These are phyloP conservation scores for Cylindrotheca fusiformis DNA, from an alignment of 108 stramenopile genomes.

Conservation along the genomic window DNA sequence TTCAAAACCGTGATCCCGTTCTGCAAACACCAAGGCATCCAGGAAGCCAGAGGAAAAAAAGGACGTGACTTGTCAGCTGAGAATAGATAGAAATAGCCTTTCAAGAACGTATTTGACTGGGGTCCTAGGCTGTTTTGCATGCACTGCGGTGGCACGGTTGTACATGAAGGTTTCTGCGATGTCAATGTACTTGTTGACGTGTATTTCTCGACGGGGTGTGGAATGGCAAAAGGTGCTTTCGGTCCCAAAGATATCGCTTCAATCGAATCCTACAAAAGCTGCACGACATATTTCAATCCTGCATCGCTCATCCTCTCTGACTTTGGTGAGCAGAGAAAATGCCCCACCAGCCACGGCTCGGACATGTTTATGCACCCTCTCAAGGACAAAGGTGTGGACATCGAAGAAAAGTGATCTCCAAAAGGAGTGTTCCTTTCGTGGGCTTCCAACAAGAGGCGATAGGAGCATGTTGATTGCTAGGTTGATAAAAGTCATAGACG, in stretches of 20 bases:
- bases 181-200: background rate
- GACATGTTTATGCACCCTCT: background rate
- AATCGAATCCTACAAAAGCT: background rate
- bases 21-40: too few species aligned
- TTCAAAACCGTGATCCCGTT: too few species aligned
- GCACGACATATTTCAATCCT: background rate
- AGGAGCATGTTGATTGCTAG: conserved; percentile 1
- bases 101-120: too few species aligned
- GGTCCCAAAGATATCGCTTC: background rate
- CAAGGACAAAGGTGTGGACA: background rate
- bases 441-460: conserved; percentile 11
- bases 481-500: conserved; percentile 6
- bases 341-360: background rate
- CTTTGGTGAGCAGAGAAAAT: background rate
- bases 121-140: too few species aligned
- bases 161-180: too few species aligned
- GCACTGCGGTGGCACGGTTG: too few species aligned
- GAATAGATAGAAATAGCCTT: too few species aligned
- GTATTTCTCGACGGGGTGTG: background rate
- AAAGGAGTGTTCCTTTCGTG: conserved; percentile 2
- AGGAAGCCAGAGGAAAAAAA: too few species aligned
- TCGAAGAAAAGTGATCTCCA: background rate
- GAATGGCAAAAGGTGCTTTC: background rate
- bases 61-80: too few species aligned
- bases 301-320: background rate